phyloP scores from a whole-genome alignment of 768 basidiomycete species.

The Butyriboletus loyo region DNA sequence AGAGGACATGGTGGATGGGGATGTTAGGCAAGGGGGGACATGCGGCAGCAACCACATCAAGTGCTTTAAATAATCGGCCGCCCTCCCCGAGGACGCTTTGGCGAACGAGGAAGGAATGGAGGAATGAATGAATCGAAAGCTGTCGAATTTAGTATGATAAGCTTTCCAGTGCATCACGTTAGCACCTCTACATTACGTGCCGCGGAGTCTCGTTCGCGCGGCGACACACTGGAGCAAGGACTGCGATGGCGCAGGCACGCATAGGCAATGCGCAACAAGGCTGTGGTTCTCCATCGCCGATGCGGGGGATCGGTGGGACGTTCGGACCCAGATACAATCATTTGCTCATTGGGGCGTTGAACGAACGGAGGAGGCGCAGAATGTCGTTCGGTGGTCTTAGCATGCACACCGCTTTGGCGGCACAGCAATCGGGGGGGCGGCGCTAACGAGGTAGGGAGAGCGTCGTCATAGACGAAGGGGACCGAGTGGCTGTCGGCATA shows the following conservation, averaged over 20 bases:
- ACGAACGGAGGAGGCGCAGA: constrained; percentile 13
- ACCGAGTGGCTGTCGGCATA: background rate
- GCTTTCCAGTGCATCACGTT: constrained; percentile 30
- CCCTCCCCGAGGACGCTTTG: constrained; percentile 18
- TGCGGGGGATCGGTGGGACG: constrained; percentile 1
- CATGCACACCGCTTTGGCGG: constrained; percentile 20
- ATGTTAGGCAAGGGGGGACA: constrained; percentile 1
- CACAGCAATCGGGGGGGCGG: constrained; percentile 19
- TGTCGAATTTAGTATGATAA: constrained; percentile 17
- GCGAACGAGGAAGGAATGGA: constrained; percentile 14
- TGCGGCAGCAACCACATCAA: constrained; percentile 2
- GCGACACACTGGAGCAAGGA: background rate
- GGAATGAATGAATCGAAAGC: constrained; percentile 17
- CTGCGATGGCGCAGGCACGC: constrained; percentile 9
- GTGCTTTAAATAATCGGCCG: constrained; percentile 23
- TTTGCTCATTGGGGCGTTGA: constrained; percentile 1
- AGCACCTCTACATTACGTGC: background rate
- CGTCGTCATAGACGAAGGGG: background rate
- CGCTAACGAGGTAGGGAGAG: background rate
- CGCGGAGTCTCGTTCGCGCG: constrained; percentile 11
- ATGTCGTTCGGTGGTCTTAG: constrained; percentile 16
- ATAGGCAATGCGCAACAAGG: constrained; percentile 7
- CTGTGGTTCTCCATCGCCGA: constrained; percentile 24
- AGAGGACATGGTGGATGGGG: constrained; percentile 20
- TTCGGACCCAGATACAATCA: background rate